These are phyloP conservation scores for Akanthomyces lecanii DNA, from an alignment of 2,329 filamentous ascomycete genomes.

Conservation along the genomic window DNA sequence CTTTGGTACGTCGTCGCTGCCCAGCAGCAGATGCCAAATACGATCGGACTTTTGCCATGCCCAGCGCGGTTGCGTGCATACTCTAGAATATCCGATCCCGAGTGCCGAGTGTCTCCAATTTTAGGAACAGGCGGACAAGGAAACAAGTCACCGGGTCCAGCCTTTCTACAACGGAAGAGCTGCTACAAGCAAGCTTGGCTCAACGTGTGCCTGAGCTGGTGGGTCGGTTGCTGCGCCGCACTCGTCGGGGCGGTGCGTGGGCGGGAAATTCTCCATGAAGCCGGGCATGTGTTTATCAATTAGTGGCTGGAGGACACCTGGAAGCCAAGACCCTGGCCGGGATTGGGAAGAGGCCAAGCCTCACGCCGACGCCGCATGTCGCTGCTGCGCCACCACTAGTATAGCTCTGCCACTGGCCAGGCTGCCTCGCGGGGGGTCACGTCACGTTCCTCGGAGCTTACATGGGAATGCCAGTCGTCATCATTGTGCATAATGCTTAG, in stretches of 20 bases:
- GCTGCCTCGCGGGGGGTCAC: neutral
- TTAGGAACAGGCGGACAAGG: no score
- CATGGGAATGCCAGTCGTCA: slow-evolving; percentile 3
- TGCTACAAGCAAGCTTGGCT: no score
- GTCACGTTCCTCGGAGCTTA: neutral
- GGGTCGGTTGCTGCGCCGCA: neutral
- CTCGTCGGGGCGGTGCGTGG: neutral
- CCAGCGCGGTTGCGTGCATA: no score
- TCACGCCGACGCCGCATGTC: neutral
- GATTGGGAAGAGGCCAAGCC: neutral
- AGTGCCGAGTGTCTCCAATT: no score
- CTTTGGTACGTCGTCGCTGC: no score
- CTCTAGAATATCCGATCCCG: no score
- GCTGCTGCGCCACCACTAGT: slow-evolving; percentile 11
- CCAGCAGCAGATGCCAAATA: no score
- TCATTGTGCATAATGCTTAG: neutral
- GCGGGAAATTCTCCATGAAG: neutral
- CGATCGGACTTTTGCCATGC: no score
- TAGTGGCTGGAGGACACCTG: no score
- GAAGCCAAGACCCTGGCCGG: neutral
- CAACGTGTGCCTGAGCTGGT: neutral
- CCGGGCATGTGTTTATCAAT: neutral
- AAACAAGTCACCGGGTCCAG: no score
- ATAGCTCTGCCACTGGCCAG: slow-evolving; percentile 25
- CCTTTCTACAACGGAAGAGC: no score